These are phyloP conservation scores for Malus hybrid DNA, from an alignment of 331 rosid species.

Conservation along the genomic window DNA sequence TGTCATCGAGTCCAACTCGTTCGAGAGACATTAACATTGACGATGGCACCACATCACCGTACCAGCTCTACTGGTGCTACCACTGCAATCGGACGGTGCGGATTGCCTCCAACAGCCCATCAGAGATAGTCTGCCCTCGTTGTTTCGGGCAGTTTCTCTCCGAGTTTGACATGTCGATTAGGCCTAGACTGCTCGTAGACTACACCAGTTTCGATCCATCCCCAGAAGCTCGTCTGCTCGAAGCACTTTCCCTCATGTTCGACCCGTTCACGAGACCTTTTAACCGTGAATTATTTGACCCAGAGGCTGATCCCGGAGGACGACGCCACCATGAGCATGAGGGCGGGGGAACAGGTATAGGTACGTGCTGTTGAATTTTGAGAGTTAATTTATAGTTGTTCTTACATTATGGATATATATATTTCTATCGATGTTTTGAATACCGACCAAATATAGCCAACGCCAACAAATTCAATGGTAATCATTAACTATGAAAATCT, in stretches of 20 bases:
- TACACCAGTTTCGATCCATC: constrained; percentile 41
- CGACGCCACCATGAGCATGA: not conserved
- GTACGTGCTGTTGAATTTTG: not conserved
- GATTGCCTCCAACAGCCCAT: constrained; percentile 18
- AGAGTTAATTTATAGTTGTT: not conserved
- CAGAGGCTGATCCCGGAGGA: not conserved
- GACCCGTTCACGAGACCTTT: constrained; percentile 40
- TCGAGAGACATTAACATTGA: not conserved
- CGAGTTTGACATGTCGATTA: constrained; percentile 36
- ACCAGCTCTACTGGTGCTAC: constrained; percentile 68
- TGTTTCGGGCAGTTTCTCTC: constrained; percentile 61
- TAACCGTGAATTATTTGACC: not conserved
- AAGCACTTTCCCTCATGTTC: constrained; percentile 70
- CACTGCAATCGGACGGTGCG: constrained; percentile 53
- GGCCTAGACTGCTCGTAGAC: constrained; percentile 30
- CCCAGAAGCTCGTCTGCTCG: constrained; percentile 63
- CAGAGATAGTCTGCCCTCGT: constrained; percentile 55
- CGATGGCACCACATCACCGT: constrained; percentile 17
- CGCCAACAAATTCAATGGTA: not conserved
- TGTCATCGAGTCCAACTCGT: constrained; percentile 62
- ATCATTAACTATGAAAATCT: not conserved
- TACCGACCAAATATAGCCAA: not conserved
- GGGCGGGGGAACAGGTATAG: not conserved
- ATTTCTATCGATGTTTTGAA: not conserved
- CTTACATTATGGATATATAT: not conserved